Percentiles rank a stretch among this genome's conserved stretches.
Conservation (phyloP, 345 rosid species). For the Melastoma malabathricum region DNA sequence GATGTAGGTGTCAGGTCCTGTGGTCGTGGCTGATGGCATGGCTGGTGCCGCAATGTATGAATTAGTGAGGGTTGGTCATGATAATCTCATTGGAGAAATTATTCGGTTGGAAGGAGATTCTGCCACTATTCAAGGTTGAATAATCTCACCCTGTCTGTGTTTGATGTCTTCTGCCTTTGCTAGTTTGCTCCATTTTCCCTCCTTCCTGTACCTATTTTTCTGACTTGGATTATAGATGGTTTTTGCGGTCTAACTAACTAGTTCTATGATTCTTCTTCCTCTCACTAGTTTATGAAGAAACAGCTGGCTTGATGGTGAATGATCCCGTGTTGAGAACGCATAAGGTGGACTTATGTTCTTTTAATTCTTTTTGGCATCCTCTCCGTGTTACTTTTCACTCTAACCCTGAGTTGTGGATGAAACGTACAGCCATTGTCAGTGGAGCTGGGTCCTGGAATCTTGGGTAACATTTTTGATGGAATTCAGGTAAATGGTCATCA, state of each 20-base stretch:
- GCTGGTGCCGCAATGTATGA: slow-evolving; percentile 99
- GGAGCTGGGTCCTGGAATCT: slow-evolving; percentile 97
- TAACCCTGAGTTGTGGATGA: background rate
- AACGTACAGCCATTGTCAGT: slow-evolving; percentile 79
- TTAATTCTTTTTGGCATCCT: background rate
- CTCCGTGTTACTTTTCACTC: background rate
- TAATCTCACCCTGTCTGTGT: background rate
- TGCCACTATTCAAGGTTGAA: slow-evolving; percentile 90
- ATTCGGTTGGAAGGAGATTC: slow-evolving; percentile 98
- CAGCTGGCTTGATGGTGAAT: slow-evolving; percentile 87
- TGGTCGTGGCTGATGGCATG: slow-evolving; percentile 99
- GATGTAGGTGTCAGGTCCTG: slow-evolving; percentile 76
- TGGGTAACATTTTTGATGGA: slow-evolving; percentile 97
- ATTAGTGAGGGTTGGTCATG: slow-evolving; percentile 96
- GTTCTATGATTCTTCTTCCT: background rate
- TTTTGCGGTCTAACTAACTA: background rate
- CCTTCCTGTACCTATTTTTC: too few relatives aligned
- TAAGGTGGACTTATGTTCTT: slow-evolving; percentile 35
- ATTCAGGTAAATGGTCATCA: slow-evolving; percentile 55
- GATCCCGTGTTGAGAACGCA: slow-evolving; percentile 90
- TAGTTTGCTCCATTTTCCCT: too few relatives aligned
- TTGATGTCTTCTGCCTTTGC: background rate
- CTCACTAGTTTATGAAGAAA: slow-evolving; percentile 73
- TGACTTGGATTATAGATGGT: background rate
- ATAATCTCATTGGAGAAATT: slow-evolving; percentile 90